Percentiles rank a stretch among this genome's conserved stretches.
Conservation (phyloP, 2,329 filamentous ascomycete genomes). For the Sordariomycetes sp. region DNA sequence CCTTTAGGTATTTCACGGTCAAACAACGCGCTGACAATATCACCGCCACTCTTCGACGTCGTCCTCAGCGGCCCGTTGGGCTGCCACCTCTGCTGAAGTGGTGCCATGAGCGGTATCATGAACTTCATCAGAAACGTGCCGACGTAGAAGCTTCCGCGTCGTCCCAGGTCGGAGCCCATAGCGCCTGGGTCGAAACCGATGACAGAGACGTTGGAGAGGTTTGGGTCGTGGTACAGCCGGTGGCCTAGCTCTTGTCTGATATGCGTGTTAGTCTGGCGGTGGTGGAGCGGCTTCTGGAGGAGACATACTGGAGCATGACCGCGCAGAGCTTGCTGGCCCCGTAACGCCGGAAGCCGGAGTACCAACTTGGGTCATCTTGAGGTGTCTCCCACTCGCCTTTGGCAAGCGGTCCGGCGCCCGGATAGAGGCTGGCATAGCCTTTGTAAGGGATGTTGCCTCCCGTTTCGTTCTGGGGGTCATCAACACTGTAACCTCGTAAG, state of each 20-base stretch:
- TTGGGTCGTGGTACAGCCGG: constrained; percentile 22
- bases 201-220: constrained; percentile 22
- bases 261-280: no score
- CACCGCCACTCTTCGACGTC: constrained; percentile 19
- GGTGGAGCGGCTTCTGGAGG: no score
- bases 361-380: constrained; percentile 13
- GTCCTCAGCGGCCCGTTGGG: constrained; percentile 21
- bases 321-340: constrained; percentile 27
- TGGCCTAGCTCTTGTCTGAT: constrained; percentile 22
- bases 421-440: constrained; percentile 16
- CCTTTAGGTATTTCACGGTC: constrained; percentile 15
- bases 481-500: constrained; percentile 10
- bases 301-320: constrained; percentile 26
- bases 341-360: constrained; percentile 23
- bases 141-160: constrained; percentile 14
- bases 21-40: constrained; percentile 21
- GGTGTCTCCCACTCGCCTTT: constrained; percentile 23
- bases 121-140: constrained; percentile 12
- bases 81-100: constrained; percentile 11
- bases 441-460: constrained; percentile 11
- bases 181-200: constrained; percentile 27
- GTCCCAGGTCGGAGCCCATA: constrained; percentile 22
- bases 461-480: constrained; percentile 15
- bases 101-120: constrained; percentile 13
- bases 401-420: constrained; percentile 19